Base-by-base conservation (phyloP, 768 basidiomycete genomes). In the Mycena latifolia region DNA sequence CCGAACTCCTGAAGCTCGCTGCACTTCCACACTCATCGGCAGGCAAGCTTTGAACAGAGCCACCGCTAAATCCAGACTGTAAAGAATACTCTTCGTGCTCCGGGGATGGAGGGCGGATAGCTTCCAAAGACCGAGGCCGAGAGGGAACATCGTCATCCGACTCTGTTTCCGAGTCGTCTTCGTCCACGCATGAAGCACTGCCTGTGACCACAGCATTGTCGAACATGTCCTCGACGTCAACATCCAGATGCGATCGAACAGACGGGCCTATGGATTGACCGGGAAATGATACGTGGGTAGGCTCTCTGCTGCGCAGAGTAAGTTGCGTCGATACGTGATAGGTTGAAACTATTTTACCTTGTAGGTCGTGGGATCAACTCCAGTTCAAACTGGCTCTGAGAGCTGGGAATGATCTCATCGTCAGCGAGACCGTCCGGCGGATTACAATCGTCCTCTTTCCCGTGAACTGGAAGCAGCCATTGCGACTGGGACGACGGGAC, bases 301-400 rank as follows among this genome's bases (percentile, higher is more conserved):
- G 3, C 25, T n/a, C 20, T 10, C 27, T 8, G n/a, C 56, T 57
- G 53, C 4, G 33, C 9, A 39, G 48, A 31, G 53, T 72, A 31
- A 55, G 55, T 48, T 33, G 29, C 25, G n/a, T 14, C 18, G 41
- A 20, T 43, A 43, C 39, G n/a, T n/a, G 14, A n/a, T 11, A 43
- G 7, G 41, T 43, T 20, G n/a, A 43, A 57, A 60, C 24, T 5
- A n/a, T 12, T 29, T 50, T 33, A 47, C 61, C 48, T 45, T 45
- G 57, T 28, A 57, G 18, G 53, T 14, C 50, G 51, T 5, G 61
- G 61, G 2, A 45, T 69, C 27, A 82, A 67, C 55, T 83, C 81
- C n/a, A 66, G 65, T 64, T 86, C 84, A 53, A 65, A 66, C 50
- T 83, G 80, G 61, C 77, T 81, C 64, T 85, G 85, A 33, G 84